A percentile compares a stretch with the other conserved stretches of the same genome.
Conservation (phyloP, 345 rosid species). For the Populus ilicifolia region DNA sequence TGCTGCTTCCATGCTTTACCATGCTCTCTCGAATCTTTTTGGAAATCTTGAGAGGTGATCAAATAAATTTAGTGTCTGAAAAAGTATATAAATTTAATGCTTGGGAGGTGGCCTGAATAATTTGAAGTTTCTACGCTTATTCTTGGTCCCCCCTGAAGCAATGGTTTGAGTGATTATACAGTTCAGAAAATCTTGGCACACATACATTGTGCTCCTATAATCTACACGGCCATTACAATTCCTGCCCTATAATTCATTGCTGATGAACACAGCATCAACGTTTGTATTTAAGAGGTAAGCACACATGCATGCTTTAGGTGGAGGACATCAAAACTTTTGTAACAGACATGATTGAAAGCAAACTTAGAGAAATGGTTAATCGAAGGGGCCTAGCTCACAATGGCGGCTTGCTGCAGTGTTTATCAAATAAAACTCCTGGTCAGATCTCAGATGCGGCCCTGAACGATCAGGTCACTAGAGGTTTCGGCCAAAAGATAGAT, state of each 20-base stretch:
- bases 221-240: neutral
- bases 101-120: neutral
- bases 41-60: conserved; percentile 50
- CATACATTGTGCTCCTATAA: neutral
- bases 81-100: too few species aligned
- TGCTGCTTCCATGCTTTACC: conserved; percentile 78
- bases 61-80: too few species aligned
- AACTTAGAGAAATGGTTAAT: neutral
- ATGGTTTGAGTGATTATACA: neutral
- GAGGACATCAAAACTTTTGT: neutral
- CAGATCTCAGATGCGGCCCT: neutral
- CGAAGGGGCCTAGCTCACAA: neutral
- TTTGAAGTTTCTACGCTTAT: neutral
- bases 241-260: neutral
- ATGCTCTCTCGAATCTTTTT: conserved; percentile 63
- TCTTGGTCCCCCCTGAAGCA: neutral
- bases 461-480: neutral
- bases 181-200: neutral
- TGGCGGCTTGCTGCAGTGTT: neutral
- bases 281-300: neutral
- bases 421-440: neutral
- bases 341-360: neutral
- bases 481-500: neutral
- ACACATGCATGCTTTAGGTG: neutral
- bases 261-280: neutral